phyloP scores from a whole-genome alignment of 2,329 filamentous ascomycete genomes.

The Ascochyta lentis region DNA sequence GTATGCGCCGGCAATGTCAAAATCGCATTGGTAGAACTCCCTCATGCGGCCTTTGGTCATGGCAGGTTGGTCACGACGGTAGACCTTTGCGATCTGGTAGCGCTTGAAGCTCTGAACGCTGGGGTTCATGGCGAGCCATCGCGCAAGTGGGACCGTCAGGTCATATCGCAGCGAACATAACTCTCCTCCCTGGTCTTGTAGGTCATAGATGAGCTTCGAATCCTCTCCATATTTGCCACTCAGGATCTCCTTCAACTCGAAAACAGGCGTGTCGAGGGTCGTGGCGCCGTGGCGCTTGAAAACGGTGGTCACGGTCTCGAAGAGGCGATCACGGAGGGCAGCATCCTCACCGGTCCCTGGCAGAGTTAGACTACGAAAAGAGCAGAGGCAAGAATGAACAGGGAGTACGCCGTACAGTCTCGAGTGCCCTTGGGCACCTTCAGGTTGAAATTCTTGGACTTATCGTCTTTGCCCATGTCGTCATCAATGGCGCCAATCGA shows the following conservation, averaged over 20 bases:
- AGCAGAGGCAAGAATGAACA: constrained; percentile 56
- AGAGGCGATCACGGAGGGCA: constrained; percentile 46
- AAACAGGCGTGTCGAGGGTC: constrained; percentile 68
- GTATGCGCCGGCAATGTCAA: constrained; percentile 85
- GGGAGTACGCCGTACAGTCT: constrained; percentile 73
- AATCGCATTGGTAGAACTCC: constrained; percentile 97
- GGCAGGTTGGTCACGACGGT: constrained; percentile 75
- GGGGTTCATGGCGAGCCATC: constrained; percentile 91
- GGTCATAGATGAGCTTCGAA: constrained; percentile 88
- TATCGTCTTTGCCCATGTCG: constrained; percentile 57
- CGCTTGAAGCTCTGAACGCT: constrained; percentile 84
- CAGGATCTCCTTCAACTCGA: constrained; percentile 85
- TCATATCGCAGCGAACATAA: constrained; percentile 85
- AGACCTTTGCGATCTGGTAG: constrained; percentile 95
- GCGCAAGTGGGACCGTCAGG: constrained; percentile 86
- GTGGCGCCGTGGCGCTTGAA: constrained; percentile 50
- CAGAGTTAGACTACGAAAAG: constrained; percentile 20
- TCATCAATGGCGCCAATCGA: constrained; percentile 26
- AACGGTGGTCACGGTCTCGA: constrained; percentile 43
- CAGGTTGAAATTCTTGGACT: constrained; percentile 64
- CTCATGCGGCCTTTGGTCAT: constrained; percentile 93
- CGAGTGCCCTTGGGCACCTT: constrained; percentile 93
- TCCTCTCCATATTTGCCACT: constrained; percentile 93
- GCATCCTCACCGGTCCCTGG: constrained; percentile 43
- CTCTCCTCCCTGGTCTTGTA: constrained; percentile 87